A percentile compares a stretch with the other conserved stretches of the same genome.
Evolutionary conservation across 1,139 yeast genomes (phyloP).

Genomic region (Suhomyces terraborum): DNA sequence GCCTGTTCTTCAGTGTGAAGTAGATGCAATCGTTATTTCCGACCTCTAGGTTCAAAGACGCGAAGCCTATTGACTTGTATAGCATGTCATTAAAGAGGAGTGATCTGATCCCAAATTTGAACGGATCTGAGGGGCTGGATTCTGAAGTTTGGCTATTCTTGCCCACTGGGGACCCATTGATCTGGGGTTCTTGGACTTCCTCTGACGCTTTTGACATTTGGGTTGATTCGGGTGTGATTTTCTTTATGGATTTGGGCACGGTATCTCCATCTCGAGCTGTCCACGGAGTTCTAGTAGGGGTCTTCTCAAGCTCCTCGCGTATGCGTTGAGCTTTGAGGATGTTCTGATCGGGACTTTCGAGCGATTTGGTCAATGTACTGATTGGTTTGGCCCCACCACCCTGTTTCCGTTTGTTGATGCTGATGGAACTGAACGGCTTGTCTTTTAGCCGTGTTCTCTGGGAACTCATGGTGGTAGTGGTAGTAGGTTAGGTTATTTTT

Average conservation of each 20-base stretch:
- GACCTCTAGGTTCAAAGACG: slow-evolving; percentile 9
- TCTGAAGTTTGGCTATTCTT: background rate
- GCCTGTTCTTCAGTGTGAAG: slow-evolving; percentile 11
- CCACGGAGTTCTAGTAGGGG: background rate
- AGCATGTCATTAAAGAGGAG: slow-evolving; percentile 9
- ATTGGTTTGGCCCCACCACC: slow-evolving; percentile 17
- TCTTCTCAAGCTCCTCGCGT: slow-evolving; percentile 8
- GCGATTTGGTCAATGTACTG: slow-evolving; percentile 10
- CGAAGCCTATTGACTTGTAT: slow-evolving; percentile 5
- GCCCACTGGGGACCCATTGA: background rate
- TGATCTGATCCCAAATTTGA: slow-evolving; percentile 10
- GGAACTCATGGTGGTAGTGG: slow-evolving; percentile 8
- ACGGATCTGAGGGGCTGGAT: background rate
- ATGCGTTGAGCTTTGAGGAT: slow-evolving; percentile 9
- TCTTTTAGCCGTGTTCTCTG: slow-evolving; percentile 14
- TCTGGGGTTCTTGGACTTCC: background rate
- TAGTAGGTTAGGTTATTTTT: no score
- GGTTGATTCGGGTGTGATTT: background rate
- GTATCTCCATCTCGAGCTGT: background rate
- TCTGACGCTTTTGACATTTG: background rate
- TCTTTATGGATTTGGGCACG: background rate
- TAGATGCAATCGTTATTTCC: slow-evolving; percentile 11
- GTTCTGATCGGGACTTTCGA: slow-evolving; percentile 3
- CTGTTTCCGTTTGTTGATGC: slow-evolving; percentile 13
- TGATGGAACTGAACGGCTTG: slow-evolving; percentile 14